Percentiles rank a stretch among this genome's conserved stretches.
Evolutionary conservation across 371 early-diverging fungal species (phyloP).

Genomic region (Zychaea mexicana): DNA sequence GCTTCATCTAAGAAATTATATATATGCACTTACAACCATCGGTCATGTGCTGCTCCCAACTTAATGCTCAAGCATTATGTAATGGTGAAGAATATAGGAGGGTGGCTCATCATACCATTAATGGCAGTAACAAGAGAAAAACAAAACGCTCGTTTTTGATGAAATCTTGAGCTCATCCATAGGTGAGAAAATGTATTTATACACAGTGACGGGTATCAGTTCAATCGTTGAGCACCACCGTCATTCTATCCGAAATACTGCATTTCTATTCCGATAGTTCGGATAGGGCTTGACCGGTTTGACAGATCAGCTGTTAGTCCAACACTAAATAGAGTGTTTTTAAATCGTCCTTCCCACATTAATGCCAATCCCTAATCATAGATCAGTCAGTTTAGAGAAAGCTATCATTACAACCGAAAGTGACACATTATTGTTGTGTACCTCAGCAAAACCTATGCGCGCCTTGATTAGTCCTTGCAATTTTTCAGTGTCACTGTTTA

Average conservation of each 20-base stretch:
- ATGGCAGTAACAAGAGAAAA: no score
- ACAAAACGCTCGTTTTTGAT: no score
- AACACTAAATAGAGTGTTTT: conserved; percentile 60
- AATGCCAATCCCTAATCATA: conserved; percentile 61
- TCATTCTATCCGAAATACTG: conserved; percentile 50
- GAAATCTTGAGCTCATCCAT: no score
- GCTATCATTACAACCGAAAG: not conserved
- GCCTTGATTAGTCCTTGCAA: conserved; percentile 69
- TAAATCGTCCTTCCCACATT: conserved; percentile 72
- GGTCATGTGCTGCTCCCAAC: no score
- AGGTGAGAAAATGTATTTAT: no score
- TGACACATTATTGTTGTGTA: conserved; percentile 7
- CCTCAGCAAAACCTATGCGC: conserved; percentile 50
- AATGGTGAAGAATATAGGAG: no score
- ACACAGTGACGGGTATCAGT: no score
- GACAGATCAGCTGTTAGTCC: conserved; percentile 60
- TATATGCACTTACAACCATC: no score
- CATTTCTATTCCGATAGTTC: conserved; percentile 65
- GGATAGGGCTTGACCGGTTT: conserved; percentile 47
- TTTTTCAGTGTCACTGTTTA: conserved; percentile 24
- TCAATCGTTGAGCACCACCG: not conserved
- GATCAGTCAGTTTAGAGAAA: not conserved
- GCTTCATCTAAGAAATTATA: no score
- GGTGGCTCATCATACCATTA: no score
- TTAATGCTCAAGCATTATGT: no score